Evolutionary conservation across 106 monocot species (phyloP), one percentile per base, ranked within the genome.

Genomic region (Acorus calamus): DNA sequence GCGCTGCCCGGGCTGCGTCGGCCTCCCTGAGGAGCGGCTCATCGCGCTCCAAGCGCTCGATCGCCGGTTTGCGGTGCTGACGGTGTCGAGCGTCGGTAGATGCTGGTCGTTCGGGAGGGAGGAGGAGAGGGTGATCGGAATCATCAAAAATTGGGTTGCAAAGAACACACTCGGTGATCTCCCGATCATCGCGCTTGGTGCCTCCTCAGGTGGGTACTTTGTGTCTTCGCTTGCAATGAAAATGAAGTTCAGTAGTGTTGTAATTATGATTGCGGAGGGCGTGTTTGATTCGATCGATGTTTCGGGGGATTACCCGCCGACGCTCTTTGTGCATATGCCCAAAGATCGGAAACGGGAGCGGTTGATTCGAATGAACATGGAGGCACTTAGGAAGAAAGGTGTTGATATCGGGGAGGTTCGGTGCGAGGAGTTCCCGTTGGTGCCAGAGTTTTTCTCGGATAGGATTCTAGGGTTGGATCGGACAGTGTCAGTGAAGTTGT

Each of bases 311-410:
- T 96, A 90, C 74, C 84, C 86, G 9, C 87, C 90, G 4, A 85
- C 94, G 0, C 77, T 90, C 3, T 96, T 96, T 69, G 64, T 90
- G 11, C 94, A 90, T 62, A 96, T 96, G 94, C 94, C 90, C 4
- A 96, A 96, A 49, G 94, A 96, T 63, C 58, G 42, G 6, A 14
- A 50, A 2, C 80, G 82, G 14, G 70, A 68, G 67, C 46, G 55
- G 59, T 47, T 76, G 66, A 77, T 96, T 50, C 59, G 69, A 67
- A 56, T 7, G 63, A 78, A 85, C 66, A 87, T 85, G 82, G 53
- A 79, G 44, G 68, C 67, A 64, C 68, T 96, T 5, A 75, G 57
- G 62, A 60, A 69, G 14, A 87, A 71, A n/a, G 83, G 86, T 11
- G 72, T 96, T 67, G 53, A 42, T 52, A 79, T 86, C n/a, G 79